Evolutionary conservation across 2,329 filamentous ascomycete genomes (phyloP).

Genomic region (Pestalotiopsis sp.): DNA sequence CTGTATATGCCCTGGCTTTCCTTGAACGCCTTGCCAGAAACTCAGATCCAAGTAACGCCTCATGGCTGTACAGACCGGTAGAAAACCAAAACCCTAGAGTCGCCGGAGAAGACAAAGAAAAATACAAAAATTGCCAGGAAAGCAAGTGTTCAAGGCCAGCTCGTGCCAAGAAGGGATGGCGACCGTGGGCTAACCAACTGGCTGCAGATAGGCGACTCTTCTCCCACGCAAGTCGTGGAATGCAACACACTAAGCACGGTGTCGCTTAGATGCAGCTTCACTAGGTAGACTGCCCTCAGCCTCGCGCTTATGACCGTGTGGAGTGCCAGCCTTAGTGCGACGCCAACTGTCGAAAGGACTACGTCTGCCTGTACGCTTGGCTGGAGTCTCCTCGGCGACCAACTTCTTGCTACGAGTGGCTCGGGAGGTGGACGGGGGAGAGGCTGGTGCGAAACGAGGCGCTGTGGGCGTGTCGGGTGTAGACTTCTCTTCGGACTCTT

Average conservation of each 20-base stretch:
- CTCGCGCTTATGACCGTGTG: constrained; percentile 46
- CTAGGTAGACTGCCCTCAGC: constrained; percentile 39
- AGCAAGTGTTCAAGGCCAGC: neutral
- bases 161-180: neutral
- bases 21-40: constrained; percentile 5
- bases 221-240: neutral
- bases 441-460: constrained; percentile 58
- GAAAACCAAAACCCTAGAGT: neutral
- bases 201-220: too few species aligned
- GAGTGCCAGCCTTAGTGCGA: constrained; percentile 58
- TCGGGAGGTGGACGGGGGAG: constrained; percentile 65
- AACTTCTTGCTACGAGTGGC: constrained; percentile 61
- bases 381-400: constrained; percentile 42
- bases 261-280: constrained; percentile 33
- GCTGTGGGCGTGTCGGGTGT: constrained; percentile 54
- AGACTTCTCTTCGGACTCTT: constrained; percentile 43
- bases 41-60: neutral
- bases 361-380: constrained; percentile 41
- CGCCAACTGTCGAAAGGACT: constrained; percentile 72
- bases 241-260: constrained; percentile 30
- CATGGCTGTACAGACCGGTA: neutral
- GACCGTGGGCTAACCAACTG: too few species aligned
- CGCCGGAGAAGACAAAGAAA: neutral
- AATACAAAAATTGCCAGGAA: neutral
- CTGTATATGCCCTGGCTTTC: neutral